Conservation (phyloP, 345 rosid genomes). For the Triadica sebifera region DNA sequence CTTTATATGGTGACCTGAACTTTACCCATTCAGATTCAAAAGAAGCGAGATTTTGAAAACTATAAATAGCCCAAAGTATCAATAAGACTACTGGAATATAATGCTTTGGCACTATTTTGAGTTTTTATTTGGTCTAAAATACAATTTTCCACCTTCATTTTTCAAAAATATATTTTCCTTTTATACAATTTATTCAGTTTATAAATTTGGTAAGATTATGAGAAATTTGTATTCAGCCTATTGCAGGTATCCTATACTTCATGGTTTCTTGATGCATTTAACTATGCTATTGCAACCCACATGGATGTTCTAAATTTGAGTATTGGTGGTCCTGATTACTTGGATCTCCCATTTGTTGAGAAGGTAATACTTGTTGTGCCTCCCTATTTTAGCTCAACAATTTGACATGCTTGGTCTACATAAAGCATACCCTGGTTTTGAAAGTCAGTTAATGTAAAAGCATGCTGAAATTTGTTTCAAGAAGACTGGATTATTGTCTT, state of each 20-base stretch:
- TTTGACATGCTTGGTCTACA: neutral
- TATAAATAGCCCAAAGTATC: neutral
- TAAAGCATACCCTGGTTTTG: neutral
- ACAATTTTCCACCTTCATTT: slow-evolving; percentile 6
- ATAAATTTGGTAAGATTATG: slow-evolving; percentile 51
- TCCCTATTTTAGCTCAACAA: slow-evolving; percentile 5
- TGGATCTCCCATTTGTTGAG: slow-evolving; percentile 97
- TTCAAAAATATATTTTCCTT: neutral
- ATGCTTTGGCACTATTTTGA: slow-evolving; percentile 2
- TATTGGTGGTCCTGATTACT: slow-evolving; percentile 97
- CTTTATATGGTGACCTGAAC: neutral
- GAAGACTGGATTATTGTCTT: neutral
- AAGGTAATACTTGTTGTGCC: slow-evolving; percentile 50
- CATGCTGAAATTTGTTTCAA: neutral
- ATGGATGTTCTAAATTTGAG: slow-evolving; percentile 98
- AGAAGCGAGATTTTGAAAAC: neutral
- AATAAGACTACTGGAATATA: neutral
- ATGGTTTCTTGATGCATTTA: slow-evolving; percentile 98
- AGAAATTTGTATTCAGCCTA: slow-evolving; percentile 80
- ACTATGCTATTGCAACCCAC: slow-evolving; percentile 87
- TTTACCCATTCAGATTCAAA: neutral
- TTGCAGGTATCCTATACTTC: slow-evolving; percentile 99
- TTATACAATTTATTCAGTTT: slow-evolving; percentile 12
- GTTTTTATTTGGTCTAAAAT: neutral
- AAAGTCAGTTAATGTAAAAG: neutral